Conservation (phyloP, 1,284 basidiomycete genomes). For the Calocybe gambosa region DNA sequence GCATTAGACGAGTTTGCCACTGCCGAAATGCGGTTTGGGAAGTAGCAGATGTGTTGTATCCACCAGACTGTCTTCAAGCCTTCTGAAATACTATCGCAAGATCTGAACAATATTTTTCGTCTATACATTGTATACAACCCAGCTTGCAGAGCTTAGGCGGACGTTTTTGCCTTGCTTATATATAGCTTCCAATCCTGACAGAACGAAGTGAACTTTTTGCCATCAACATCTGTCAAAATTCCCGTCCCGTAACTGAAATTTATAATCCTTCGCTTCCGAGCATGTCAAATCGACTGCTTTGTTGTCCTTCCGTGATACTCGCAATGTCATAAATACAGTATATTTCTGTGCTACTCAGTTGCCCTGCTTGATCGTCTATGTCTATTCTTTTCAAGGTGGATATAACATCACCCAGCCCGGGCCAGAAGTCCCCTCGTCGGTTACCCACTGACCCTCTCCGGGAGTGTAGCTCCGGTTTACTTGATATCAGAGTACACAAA, state of each 20-base stretch:
- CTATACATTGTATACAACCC: too few relatives aligned
- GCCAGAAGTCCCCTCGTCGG: constrained; percentile 21
- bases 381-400: constrained; percentile 6
- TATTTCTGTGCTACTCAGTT: background rate
- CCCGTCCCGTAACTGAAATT: background rate
- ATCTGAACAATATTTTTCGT: background rate
- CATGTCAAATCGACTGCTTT: background rate
- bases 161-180: too few relatives aligned
- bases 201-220: too few relatives aligned
- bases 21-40: constrained; percentile 72
- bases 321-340: background rate
- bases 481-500: constrained; percentile 8
- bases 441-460: constrained; percentile 12
- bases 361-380: constrained; percentile 3
- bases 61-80: background rate
- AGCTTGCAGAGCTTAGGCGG: too few relatives aligned
- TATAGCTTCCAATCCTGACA: too few relatives aligned
- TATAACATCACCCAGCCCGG: constrained; percentile 14
- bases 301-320: background rate
- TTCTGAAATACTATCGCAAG: background rate
- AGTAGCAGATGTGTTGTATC: constrained; percentile 28
- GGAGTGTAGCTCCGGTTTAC: constrained; percentile 4
- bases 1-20: constrained; percentile 64
- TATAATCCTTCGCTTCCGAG: background rate
- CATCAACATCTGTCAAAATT: background rate